phyloP scores from a whole-genome alignment of 208 protist genomes.

The Leptomonas pyrrhocoris region DNA sequence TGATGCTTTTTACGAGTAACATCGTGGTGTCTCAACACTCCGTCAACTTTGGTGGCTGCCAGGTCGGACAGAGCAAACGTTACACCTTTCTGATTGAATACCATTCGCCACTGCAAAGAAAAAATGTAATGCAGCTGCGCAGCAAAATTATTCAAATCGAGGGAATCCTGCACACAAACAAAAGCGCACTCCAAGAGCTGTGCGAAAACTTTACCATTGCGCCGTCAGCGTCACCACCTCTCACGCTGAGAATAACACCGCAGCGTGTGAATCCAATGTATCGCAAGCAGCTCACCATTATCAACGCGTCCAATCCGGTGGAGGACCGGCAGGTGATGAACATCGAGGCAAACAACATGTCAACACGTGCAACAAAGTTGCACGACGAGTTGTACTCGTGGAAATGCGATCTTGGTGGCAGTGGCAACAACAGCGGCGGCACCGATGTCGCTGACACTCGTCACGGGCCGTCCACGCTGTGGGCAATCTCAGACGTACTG shows the following conservation, averaged over 20 bases:
- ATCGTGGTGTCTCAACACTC: slow-evolving; percentile 68
- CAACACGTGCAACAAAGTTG: slow-evolving; percentile 73
- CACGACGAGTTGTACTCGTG: slow-evolving; percentile 88
- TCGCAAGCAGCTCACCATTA: slow-evolving; percentile 81
- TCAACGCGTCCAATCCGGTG: slow-evolving; percentile 72
- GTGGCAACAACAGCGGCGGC: slow-evolving; percentile 15
- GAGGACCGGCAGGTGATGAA: slow-evolving; percentile 84
- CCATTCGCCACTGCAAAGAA: slow-evolving; percentile 71
- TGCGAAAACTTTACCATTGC: slow-evolving; percentile 76
- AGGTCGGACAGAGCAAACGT: slow-evolving; percentile 78
- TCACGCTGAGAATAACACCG: slow-evolving; percentile 78
- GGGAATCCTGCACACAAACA: slow-evolving; percentile 27
- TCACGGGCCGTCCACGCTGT: slow-evolving; percentile 30
- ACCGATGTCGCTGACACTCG: slow-evolving; percentile 9
- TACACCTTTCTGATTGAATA: slow-evolving; percentile 81
- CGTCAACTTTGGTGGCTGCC: slow-evolving; percentile 86
- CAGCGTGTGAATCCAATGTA: slow-evolving; percentile 89
- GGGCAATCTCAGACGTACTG: slow-evolving; percentile 74
- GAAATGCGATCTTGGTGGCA: slow-evolving; percentile 42
- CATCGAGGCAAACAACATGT: slow-evolving; percentile 90
- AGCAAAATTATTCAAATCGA: slow-evolving; percentile 91
- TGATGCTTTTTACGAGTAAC: slow-evolving; percentile 81
- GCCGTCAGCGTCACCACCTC: slow-evolving; percentile 57
- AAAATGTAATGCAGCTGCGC: slow-evolving; percentile 70
- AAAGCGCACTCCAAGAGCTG: slow-evolving; percentile 41